These are phyloP conservation scores for Eucalyptus erythrocorys DNA, from an alignment of 345 rosid genomes.

Conservation along the genomic window DNA sequence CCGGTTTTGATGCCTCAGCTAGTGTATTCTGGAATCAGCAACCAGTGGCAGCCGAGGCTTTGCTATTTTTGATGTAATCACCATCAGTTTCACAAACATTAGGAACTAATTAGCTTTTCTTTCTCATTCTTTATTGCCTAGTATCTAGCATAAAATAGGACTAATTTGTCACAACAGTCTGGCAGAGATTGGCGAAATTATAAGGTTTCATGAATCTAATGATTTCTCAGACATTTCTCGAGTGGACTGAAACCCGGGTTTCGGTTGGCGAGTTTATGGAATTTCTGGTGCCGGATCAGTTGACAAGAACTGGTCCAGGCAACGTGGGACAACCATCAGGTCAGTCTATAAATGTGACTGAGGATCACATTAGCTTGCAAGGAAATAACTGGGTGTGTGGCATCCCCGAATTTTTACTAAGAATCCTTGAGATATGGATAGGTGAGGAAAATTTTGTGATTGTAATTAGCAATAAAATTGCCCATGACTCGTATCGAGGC, in stretches of 20 bases:
- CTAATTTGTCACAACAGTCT: background rate
- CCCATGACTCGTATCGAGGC: no score
- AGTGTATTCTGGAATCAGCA: background rate
- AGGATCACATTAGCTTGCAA: background rate
- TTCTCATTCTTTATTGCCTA: background rate
- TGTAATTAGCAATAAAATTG: no score
- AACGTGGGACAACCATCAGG: accelerated
- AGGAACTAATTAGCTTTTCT: background rate
- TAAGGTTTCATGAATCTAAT: background rate
- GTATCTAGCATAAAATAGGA: background rate
- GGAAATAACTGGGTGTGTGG: background rate
- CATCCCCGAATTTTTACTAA: no score
- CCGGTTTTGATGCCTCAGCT: background rate
- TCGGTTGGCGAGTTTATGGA: accelerated
- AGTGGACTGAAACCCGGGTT: background rate
- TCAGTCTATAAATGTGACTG: background rate
- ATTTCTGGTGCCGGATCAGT: background rate
- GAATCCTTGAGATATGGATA: no score
- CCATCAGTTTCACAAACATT: background rate
- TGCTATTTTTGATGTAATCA: background rate
- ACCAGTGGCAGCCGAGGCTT: background rate
- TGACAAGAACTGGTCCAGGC: background rate
- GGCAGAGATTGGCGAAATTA: background rate
- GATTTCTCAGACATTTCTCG: background rate
- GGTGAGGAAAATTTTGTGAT: no score